Evolutionary conservation across 768 basidiomycete genomes (phyloP), one percentile per base, ranked within the genome.

Genomic region (Lactarius deliciosus): DNA sequence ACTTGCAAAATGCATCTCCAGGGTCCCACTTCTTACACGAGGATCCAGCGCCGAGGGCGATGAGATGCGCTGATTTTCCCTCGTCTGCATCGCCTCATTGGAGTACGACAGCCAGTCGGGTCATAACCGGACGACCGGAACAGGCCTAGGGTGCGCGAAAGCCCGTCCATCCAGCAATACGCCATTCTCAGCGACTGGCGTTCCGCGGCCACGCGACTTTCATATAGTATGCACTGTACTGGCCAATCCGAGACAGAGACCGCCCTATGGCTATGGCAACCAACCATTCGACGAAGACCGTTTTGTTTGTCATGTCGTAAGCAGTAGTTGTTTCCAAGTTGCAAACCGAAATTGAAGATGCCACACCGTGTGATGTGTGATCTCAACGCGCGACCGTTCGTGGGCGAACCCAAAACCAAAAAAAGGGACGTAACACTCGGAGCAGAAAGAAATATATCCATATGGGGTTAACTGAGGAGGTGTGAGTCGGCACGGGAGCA

Each of bases 401-500:
- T 41, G 41, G 41, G 41, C 41, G 41, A 18, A 41, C 41, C 16
- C 41, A 41, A 41, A 53, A 30, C 30, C 32, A 53, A 53, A 53
- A 30, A 50, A 58, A 64, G 13, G 1, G 30, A 68, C 66, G 66
- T 68, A 68, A 68, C 18, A 8, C 34, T 34, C 15, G 47, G 13
- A 60, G 47, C 10, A 36, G 8, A 18, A 2, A 62, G 16, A 57
- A 68, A 68, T 68, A 68, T 68, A 68, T 30, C 66, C 58, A 55
- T 68, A 60, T 57, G 63, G 66, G 61, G 66, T 57, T 64, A 63
- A 30, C 60, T 34, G 53, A 36, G n/a, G 57, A 22, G n/a, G 36
- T 20, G 34, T 22, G 36, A 11, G 57, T 58, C 6, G n/a, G 36
- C 34, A 38, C 57, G 57, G 38, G 38, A 9, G 38, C 22, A 3